Conservation (phyloP, 192 early-diverging fungal species). For the Coemansia sp. region DNA sequence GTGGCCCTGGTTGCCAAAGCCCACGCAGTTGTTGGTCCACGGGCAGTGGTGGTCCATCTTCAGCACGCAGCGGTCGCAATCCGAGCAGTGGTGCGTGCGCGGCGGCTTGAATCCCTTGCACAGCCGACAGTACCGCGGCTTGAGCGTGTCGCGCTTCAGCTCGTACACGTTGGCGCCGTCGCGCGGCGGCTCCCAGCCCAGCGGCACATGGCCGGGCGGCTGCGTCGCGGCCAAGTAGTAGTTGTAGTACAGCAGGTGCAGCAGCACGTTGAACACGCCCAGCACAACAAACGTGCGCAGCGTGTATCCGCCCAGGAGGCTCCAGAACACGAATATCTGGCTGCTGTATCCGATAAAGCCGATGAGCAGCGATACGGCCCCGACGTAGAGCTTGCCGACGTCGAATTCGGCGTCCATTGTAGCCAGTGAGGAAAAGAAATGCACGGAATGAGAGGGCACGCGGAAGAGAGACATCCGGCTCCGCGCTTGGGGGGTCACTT, state of each 20-base stretch:
- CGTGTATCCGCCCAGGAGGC: conserved; percentile 48
- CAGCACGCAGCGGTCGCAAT: conserved; percentile 72
- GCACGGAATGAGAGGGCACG: no score
- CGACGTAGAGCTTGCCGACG: conserved; percentile 51
- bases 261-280: conserved; percentile 72
- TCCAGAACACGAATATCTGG: conserved; percentile 63
- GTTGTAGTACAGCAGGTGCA: conserved; percentile 78
- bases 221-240: conserved; percentile 76
- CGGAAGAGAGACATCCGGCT: neutral
- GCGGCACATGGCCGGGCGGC: conserved; percentile 77
- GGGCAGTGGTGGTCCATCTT: conserved; percentile 90
- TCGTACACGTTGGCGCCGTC: conserved; percentile 53
- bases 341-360: conserved; percentile 58
- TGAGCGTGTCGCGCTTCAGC: conserved; percentile 63
- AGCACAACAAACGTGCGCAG: conserved; percentile 48
- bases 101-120: conserved; percentile 69
- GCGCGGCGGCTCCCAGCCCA: conserved; percentile 39
- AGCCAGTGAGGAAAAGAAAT: neutral
- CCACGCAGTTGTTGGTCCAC: conserved; percentile 84
- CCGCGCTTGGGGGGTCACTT: no score
- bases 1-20: conserved; percentile 69
- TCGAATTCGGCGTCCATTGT: conserved; percentile 40
- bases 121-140: conserved; percentile 67
- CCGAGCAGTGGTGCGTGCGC: conserved; percentile 72
- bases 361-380: conserved; percentile 57